phyloP scores from a whole-genome alignment of 164 flowering plant species.

The Amborella trichopoda region DNA sequence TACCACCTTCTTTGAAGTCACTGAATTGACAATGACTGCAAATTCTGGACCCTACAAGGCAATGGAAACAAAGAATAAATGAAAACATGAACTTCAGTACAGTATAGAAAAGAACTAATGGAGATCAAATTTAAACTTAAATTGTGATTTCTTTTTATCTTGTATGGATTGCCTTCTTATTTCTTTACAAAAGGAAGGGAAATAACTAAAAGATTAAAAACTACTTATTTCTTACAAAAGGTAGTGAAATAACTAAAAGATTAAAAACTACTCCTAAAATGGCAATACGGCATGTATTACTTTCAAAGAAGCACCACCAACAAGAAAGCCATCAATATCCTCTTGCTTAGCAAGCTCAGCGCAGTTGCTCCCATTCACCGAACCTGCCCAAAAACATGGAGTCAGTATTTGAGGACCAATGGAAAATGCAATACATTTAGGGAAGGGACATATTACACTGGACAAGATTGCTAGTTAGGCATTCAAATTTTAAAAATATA shows the following conservation, averaged over 20 bases:
- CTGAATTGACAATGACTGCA: constrained; percentile 81
- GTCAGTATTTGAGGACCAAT: too few species aligned
- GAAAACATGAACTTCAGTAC: neutral
- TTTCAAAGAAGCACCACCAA: constrained; percentile 98
- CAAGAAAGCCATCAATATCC: constrained; percentile 97
- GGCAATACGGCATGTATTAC: constrained; percentile 18
- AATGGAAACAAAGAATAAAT: neutral
- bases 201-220: too few species aligned
- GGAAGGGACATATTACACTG: neutral
- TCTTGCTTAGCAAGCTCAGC: constrained; percentile 93
- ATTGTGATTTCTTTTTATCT: too few species aligned
- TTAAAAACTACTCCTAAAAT: neutral
- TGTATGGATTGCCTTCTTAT: too few species aligned
- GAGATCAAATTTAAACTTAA: too few species aligned
- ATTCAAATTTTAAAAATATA: too few species aligned
- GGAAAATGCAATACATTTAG: neutral
- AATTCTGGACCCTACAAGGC: constrained; percentile 81
- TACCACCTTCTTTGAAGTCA: constrained; percentile 84
- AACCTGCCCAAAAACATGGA: too few species aligned
- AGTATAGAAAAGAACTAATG: neutral
- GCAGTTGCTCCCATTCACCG: constrained; percentile 84
- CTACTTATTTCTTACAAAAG: too few species aligned
- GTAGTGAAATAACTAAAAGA: too few species aligned
- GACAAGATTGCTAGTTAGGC: too few species aligned
- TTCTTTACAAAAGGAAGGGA: too few species aligned